Conservation (phyloP, 768 basidiomycete genomes). For the Russula sp. region DNA sequence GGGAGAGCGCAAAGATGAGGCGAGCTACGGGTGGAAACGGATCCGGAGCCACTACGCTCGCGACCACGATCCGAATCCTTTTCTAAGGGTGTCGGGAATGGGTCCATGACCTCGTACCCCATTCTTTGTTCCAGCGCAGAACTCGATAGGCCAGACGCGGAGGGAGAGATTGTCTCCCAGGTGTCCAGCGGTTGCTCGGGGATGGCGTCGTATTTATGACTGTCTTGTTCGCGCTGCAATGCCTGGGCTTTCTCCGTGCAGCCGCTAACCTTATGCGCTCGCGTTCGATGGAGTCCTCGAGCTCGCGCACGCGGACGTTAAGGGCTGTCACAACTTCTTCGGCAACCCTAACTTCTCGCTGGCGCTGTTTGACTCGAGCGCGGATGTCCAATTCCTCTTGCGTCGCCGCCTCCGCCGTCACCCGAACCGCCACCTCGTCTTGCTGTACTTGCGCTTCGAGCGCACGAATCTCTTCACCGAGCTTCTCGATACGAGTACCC, state of each 20-base stretch:
- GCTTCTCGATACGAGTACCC: conserved; percentile 49
- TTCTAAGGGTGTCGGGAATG: conserved; percentile 27
- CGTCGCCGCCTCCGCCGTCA: conserved; percentile 28
- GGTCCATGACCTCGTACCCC: conserved; percentile 13
- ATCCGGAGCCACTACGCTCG: conserved; percentile 14
- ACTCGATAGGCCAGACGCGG: conserved; percentile 28
- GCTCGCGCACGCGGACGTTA: conserved; percentile 64
- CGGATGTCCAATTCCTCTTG: conserved; percentile 37
- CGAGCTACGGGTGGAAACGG: conserved; percentile 13
- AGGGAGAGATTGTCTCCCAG: conserved; percentile 28
- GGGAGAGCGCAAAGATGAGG: conserved; percentile 28
- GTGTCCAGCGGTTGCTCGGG: conserved; percentile 28
- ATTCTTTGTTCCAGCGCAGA: conserved; percentile 13
- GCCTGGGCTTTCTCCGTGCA: conserved; percentile 60
- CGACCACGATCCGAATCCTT: conserved; percentile 25
- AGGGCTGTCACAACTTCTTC: conserved; percentile 46
- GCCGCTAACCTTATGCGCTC: conserved; percentile 58
- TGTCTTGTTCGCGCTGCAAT: conserved; percentile 35
- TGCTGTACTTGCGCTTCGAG: conserved; percentile 43
- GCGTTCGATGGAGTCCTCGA: conserved; percentile 67
- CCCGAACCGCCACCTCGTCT: conserved; percentile 16
- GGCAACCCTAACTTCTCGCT: conserved; percentile 45
- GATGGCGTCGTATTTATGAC: conserved; percentile 41
- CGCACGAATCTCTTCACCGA: conserved; percentile 53
- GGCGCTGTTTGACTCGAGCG: conserved; percentile 47